phyloP scores from a whole-genome alignment of 495 filamentous ascomycete genomes.

The Aspergillus mulundensis region DNA sequence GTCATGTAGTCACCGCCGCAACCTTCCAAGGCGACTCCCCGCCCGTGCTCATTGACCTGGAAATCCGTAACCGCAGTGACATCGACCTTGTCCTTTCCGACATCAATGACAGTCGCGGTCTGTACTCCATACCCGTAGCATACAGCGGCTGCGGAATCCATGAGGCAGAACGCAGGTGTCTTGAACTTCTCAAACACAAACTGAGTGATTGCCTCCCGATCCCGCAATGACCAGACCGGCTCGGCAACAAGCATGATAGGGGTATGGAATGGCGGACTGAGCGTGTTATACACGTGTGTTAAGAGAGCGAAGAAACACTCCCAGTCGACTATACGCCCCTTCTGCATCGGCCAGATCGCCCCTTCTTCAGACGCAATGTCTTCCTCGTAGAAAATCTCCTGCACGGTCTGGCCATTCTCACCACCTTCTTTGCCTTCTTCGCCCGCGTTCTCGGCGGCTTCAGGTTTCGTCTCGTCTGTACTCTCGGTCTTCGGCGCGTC shows the following conservation, averaged over 20 bases:
- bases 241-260: constrained; percentile 84
- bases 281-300: constrained; percentile 75
- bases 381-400: constrained; percentile 71
- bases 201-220: constrained; percentile 76
- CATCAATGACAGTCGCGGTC: constrained; percentile 79
- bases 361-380: constrained; percentile 83
- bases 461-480: constrained; percentile 13
- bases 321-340: constrained; percentile 86
- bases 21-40: constrained; percentile 58
- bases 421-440: constrained; percentile 16
- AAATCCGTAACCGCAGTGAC: constrained; percentile 83
- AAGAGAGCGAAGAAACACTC: constrained; percentile 87
- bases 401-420: constrained; percentile 23
- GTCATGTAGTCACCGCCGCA: constrained; percentile 92
- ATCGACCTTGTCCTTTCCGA: constrained; percentile 87
- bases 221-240: constrained; percentile 78
- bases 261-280: constrained; percentile 89
- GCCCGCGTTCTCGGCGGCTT: constrained; percentile 13
- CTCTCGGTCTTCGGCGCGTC: constrained; percentile 20
- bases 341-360: constrained; percentile 79
- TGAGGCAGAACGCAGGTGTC: constrained; percentile 79
- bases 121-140: constrained; percentile 76
- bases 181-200: constrained; percentile 98
- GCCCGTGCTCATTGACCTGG: constrained; percentile 56
- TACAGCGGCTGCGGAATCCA: constrained; percentile 79